Percentiles rank a stretch among this genome's conserved stretches.
phyloP scores from a whole-genome alignment of 306 rosid genomes.

The Ormosia semicastrata region DNA sequence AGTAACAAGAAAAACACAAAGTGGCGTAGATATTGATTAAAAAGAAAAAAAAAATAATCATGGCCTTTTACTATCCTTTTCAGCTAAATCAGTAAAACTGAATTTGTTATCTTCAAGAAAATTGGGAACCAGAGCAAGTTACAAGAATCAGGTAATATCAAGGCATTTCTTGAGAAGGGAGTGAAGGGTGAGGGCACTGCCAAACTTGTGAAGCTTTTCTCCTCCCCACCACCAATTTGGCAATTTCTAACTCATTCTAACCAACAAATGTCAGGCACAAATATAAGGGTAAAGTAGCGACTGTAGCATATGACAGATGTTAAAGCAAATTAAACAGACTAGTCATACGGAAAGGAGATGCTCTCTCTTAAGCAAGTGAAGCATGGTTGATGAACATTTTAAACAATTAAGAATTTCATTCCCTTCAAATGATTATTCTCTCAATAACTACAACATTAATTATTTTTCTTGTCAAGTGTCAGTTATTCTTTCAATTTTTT shows the following conservation, averaged over 20 bases:
- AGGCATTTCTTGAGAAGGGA: background rate
- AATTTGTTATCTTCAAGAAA: slow-evolving; percentile 9
- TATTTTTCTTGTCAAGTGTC: background rate
- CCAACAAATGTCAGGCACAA: background rate
- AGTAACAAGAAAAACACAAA: background rate
- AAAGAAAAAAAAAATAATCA: background rate
- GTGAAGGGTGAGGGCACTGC: background rate
- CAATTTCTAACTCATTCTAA: slow-evolving; percentile 1
- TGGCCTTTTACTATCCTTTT: background rate
- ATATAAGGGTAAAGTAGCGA: background rate
- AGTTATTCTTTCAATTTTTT: background rate
- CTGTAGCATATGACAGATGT: background rate
- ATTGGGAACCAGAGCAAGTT: background rate
- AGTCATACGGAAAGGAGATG: background rate
- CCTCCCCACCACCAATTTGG: background rate
- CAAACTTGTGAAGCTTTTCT: background rate
- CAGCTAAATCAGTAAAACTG: slow-evolving; percentile 1
- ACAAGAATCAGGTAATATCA: slow-evolving; percentile 1
- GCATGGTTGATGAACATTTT: background rate
- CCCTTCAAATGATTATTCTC: background rate
- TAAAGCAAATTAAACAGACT: slow-evolving; percentile 1
- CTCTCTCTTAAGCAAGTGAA: background rate
- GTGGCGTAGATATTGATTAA: background rate
- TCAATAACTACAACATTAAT: background rate
- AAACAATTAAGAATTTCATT: background rate